Evolutionary conservation across 495 filamentous ascomycete genomes (phyloP).

Genomic region (Daldinia grandis): DNA sequence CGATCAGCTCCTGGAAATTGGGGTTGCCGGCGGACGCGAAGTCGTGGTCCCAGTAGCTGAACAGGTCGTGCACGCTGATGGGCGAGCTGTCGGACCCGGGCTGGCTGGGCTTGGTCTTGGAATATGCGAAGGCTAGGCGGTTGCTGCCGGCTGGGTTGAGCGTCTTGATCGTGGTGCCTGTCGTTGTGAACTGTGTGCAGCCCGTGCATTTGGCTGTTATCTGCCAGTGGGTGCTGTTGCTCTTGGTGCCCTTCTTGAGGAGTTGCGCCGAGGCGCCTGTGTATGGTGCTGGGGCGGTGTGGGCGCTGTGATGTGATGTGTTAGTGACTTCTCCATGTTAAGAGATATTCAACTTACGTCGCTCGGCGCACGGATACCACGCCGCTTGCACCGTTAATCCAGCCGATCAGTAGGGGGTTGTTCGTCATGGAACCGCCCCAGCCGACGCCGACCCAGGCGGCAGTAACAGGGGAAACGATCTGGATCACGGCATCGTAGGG

Average conservation of each 20-base stretch:
- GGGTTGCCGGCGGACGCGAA: conserved; percentile 50
- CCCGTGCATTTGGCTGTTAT: conserved; percentile 54
- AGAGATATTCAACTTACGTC: conserved; percentile 42
- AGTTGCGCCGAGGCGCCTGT: conserved; percentile 45
- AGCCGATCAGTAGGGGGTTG: conserved; percentile 52
- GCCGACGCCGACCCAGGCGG: conserved; percentile 55
- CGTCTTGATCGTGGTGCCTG: conserved; percentile 38
- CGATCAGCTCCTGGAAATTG: conserved; percentile 47
- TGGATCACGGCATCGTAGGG: conserved; percentile 55
- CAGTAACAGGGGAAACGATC: conserved; percentile 50
- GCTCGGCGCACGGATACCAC: conserved; percentile 49
- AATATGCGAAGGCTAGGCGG: conserved; percentile 56
- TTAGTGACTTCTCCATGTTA: conserved; percentile 1
- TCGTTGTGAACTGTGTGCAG: conserved; percentile 49
- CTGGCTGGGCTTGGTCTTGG: conserved; percentile 43
- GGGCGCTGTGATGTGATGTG: conserved; percentile 39
- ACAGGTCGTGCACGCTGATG: conserved; percentile 52
- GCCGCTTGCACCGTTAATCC: conserved; percentile 43
- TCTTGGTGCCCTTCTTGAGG: conserved; percentile 48
- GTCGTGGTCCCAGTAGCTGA: conserved; percentile 56
- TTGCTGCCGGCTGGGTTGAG: conserved; percentile 50
- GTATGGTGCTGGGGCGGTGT: conserved; percentile 45
- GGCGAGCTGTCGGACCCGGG: conserved; percentile 43
- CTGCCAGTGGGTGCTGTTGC: conserved; percentile 58
- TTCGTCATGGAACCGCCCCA: conserved; percentile 55